Conservation (phyloP, 2,329 filamentous ascomycete species). For the Venturia pyrina region DNA sequence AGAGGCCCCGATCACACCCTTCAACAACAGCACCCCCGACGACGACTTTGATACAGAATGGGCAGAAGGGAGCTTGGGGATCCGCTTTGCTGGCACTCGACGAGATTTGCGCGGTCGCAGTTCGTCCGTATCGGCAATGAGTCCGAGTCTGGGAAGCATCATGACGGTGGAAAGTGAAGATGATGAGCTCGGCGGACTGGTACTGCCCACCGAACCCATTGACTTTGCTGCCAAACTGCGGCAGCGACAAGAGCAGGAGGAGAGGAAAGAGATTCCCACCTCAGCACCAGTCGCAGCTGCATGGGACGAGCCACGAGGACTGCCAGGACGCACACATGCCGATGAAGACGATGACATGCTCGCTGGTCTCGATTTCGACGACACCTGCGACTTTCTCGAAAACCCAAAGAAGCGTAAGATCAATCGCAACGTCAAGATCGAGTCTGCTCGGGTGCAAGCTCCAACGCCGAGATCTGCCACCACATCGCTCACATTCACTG, state of each 20-base stretch:
- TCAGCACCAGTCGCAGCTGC: neutral
- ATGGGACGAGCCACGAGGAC: conserved; percentile 14
- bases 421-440: conserved; percentile 87
- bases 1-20: conserved; percentile 22
- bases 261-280: conserved; percentile 21
- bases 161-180: conserved; percentile 89
- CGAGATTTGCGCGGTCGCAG: conserved; percentile 74
- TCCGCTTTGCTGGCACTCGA: conserved; percentile 76
- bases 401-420: conserved; percentile 72
- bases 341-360: conserved; percentile 19
- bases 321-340: conserved; percentile 28
- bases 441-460: conserved; percentile 48
- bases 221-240: conserved; percentile 73
- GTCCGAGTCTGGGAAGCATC: conserved; percentile 85
- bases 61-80: conserved; percentile 87
- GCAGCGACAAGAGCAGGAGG: conserved; percentile 47
- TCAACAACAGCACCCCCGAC: conserved; percentile 29
- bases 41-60: conserved; percentile 78
- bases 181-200: conserved; percentile 80
- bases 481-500: conserved; percentile 85
- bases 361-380: conserved; percentile 14
- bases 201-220: conserved; percentile 73
- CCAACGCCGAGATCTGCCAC: conserved; percentile 64
- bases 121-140: conserved; percentile 80
- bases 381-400: conserved; percentile 66